Base-by-base conservation (phyloP, 768 basidiomycete genomes). In the Leccinum ochraceum region DNA sequence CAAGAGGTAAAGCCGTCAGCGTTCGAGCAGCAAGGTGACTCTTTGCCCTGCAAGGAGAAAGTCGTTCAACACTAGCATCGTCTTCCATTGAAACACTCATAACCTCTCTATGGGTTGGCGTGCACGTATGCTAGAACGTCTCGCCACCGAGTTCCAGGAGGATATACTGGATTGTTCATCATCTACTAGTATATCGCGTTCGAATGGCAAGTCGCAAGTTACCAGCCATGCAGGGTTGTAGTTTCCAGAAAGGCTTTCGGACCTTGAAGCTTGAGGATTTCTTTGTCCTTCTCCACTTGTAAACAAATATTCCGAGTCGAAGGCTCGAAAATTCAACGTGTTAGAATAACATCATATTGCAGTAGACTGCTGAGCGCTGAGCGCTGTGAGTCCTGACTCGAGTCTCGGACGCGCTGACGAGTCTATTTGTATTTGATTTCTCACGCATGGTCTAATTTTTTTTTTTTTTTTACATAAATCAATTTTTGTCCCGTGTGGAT, bases 381-480 rank as follows among this genome's bases (percentile, higher is more conserved):
- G n/a, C n/a, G n/a, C n/a, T n/a, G n/a, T 2, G 2, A 24, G 2
- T 2, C 2, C 28, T 0, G 0, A 30, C 8, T 30, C 28, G 28
- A 30, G 28, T 30, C 28, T 24, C 24, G 24, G 24, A 24, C 24
- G 24, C 24, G 24, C 24, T 24, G 24, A 24, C 24, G 24, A 24
- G 24, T 24, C 24, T 24, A 3, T 24, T 24, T 0, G 24, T 24
- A 24, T 24, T 24, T 24, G 24, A 24, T 24, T 24, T 24, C 24
- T 24, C 24, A 24, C 24, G 24, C 24, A 24, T 24, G 24, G 24
- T 24, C 24, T 24, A 24, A 24, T 3, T 24, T 24, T 22, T 22
- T 22, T 22, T 22, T 22, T n/a, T n/a, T n/a, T n/a, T n/a, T n/a
- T n/a, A n/a, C n/a, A n/a, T n/a, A 22, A 22, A 22, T 22, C 22